These are phyloP conservation scores for Schwanniomyces pseudopolymorphus DNA, from an alignment of 805 yeast species.

Conservation along the genomic window DNA sequence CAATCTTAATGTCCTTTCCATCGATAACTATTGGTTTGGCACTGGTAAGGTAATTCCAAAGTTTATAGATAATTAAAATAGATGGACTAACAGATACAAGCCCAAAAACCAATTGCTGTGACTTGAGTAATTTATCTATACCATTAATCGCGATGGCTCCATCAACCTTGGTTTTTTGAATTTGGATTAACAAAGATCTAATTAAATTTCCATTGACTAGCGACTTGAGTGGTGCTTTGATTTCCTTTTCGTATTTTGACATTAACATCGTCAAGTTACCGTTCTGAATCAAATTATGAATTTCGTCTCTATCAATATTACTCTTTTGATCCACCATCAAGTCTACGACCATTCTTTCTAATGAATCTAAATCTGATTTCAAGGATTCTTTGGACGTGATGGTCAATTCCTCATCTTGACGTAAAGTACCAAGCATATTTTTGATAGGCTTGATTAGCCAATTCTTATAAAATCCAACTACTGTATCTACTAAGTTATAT, in stretches of 20 bases:
- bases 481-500: conserved; percentile 61
- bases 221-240: conserved; percentile 66
- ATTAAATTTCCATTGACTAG: conserved; percentile 68
- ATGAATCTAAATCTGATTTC: conserved; percentile 71
- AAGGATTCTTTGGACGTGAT: conserved; percentile 78
- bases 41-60: conserved; percentile 36
- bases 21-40: conserved; percentile 27
- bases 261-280: conserved; percentile 83
- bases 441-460: conserved; percentile 81
- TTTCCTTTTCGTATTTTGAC: conserved; percentile 75
- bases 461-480: conserved; percentile 65
- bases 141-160: conserved; percentile 89
- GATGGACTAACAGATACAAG: conserved; percentile 87
- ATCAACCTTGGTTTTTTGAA: conserved; percentile 96
- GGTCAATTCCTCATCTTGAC: conserved; percentile 76
- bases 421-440: conserved; percentile 73
- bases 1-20: conserved; percentile 34
- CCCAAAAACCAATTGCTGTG: conserved; percentile 94
- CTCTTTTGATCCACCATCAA: conserved; percentile 42
- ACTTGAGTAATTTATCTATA: conserved; percentile 82
- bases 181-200: conserved; percentile 78
- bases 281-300: conserved; percentile 52
- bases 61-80: conserved; percentile 53
- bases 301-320: conserved; percentile 19
- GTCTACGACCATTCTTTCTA: conserved; percentile 85